Evolutionary conservation across 2,329 filamentous ascomycete species (phyloP), one percentile per base, ranked within the genome.

Genomic region (Penicillium italicum): DNA sequence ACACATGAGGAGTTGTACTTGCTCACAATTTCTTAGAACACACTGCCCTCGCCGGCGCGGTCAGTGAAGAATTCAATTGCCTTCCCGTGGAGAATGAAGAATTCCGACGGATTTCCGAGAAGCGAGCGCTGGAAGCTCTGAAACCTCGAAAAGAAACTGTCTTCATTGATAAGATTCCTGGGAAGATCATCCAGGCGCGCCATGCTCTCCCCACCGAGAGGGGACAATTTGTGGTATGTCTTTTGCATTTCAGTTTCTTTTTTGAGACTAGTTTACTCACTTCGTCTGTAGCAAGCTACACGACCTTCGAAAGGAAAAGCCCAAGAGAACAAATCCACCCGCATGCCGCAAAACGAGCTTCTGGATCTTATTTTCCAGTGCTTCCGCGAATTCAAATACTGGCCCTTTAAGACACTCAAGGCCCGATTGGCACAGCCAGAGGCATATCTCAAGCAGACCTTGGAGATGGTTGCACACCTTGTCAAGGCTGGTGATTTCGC

Each of bases 331-430:
- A 97, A 97, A 79, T 88, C 90, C 28, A 89, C 90, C 33, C 92
- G 94, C 76, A 92, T 97, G 76, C 87, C 91, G 42, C 86, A 92
- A 73, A 88, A 91, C 79, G 88, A 94, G 67, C 85, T 99, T 60
- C 77, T 96, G 75, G 92, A 97, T 76, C 82, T 85, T 61, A 86
- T 99, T 58, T 91, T 93, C 78, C 77, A 82, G 46, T 88, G 87
- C 70, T 99, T 97, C 84, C 84, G 87, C 54, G 80, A 88, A 67
- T 96, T 89, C 80, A 86, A 87, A 66, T 97, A 94, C 75, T 99
- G 93, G 92, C 86, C 89, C n/a, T 89, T 97, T 80, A 92, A 90
- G 69, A 85, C 88, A 5, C 83, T 99, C 64, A 90, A 91, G 61
- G 81, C 85, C 48, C 79, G 82, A 58, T 83, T 95, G 37, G 84